Conservation (phyloP, 2,329 filamentous ascomycete genomes). For the Cadophora luteo-olivacea region DNA sequence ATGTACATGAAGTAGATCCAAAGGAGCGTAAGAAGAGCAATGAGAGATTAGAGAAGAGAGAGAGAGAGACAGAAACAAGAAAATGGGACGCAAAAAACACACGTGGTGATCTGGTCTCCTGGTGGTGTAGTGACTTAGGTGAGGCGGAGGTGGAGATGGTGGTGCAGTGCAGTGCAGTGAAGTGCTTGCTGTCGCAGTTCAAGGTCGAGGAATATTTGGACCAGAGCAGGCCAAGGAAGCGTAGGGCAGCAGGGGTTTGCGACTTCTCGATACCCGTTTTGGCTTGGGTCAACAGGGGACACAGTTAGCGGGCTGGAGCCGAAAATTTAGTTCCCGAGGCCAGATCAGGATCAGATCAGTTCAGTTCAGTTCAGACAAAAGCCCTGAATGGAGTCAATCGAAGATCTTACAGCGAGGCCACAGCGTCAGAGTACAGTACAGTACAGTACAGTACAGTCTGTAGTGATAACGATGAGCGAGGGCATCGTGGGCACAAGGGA, state of each 20-base stretch:
- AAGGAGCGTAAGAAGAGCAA: conserved; percentile 37
- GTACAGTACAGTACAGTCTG: too few species aligned
- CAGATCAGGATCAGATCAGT: neutral
- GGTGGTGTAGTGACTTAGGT: neutral
- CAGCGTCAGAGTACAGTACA: too few species aligned
- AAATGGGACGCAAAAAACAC: neutral
- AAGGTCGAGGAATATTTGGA: neutral
- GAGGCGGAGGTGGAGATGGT: neutral
- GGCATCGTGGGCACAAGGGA: neutral
- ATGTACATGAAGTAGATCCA: conserved; percentile 39
- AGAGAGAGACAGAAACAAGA: conserved; percentile 1
- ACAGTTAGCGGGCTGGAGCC: neutral
- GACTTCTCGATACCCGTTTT: neutral
- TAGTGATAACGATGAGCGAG: neutral
- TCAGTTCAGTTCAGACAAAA: neutral
- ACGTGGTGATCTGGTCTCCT: conserved; percentile 12
- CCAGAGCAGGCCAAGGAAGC: neutral
- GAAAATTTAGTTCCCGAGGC: conserved; percentile 7
- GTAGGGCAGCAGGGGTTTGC: neutral
- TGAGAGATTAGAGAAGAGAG: conserved; percentile 1
- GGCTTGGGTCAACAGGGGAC: neutral
- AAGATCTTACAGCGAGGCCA: neutral
- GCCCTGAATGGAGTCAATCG: neutral
- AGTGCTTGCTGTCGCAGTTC: conserved; percentile 5
- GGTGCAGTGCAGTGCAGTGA: conserved; percentile 4